A percentile compares a stretch with the other conserved stretches of the same genome.
Conservation (phyloP, 2,329 filamentous ascomycete genomes). For the Colletotrichum incanum region DNA sequence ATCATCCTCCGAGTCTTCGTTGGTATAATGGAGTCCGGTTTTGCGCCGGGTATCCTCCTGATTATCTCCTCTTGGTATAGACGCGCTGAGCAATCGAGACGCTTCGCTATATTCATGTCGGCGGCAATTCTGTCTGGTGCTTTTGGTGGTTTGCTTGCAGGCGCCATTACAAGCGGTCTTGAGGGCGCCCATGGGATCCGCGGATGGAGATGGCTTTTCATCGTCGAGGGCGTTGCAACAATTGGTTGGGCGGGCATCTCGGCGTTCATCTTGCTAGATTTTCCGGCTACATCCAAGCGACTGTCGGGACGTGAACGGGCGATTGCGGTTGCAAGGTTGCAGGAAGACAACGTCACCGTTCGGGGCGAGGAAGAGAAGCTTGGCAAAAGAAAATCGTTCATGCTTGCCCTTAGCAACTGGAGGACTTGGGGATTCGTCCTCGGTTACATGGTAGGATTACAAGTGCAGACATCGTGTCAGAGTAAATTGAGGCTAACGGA, state of each 20-base stretch:
- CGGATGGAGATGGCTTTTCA: constrained; percentile 70
- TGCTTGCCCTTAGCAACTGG: constrained; percentile 18
- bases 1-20: constrained; percentile 59
- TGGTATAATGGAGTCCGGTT: constrained; percentile 72
- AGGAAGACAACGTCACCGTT: constrained; percentile 72
- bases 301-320: constrained; percentile 73
- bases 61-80: constrained; percentile 79
- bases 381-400: constrained; percentile 3
- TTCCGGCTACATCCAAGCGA: constrained; percentile 72
- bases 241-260: constrained; percentile 73
- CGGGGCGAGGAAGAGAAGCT: constrained; percentile 70
- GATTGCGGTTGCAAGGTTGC: constrained; percentile 73
- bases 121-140: constrained; percentile 79
- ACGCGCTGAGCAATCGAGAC: constrained; percentile 49
- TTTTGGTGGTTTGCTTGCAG: constrained; percentile 74
- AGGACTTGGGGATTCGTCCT: constrained; percentile 25
- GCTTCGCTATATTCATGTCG: constrained; percentile 77
- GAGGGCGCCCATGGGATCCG: constrained; percentile 64
- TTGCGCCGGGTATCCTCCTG: constrained; percentile 72
- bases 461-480: not conserved
- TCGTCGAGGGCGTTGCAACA: constrained; percentile 77
- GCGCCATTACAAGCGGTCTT: constrained; percentile 71
- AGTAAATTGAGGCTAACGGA: not conserved
- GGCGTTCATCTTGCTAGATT: constrained; percentile 79
- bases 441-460: constrained; percentile 17